Base-by-base conservation (phyloP, 148 eudicot species). In the Mesembryanthemum crystallinum region DNA sequence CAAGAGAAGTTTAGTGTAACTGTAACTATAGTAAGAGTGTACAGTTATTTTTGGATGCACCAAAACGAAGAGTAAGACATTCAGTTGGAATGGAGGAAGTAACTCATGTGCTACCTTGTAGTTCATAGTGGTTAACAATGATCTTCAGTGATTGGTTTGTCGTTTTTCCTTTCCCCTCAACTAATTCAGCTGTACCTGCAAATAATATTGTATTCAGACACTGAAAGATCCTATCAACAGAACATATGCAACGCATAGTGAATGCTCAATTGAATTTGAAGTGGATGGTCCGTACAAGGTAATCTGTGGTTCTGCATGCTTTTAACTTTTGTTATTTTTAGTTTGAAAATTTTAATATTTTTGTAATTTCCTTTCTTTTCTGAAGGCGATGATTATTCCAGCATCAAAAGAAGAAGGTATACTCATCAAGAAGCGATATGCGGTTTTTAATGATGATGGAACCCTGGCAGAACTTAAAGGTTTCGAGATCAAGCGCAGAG, bases 211-310 rank as follows among this genome's bases (percentile, higher is more conserved):
- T 75, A 71, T 55, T 68, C 91, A 95, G 98, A 95, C 96, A 32
- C 89, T 95, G 32, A 85, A 89, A 76, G 97, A 95, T 90, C 87
- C 96, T 18, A 39, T 88, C 66, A 92, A 84, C 81, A 95, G 83
- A 83, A 90, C 85, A 25, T 95, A 95, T 78, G 71, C 89, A 59
- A 95, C 92, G 21, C 98, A 92, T 73, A 92, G 96, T 77, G 98
- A 95, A 81, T 95, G 98, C 85, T 95, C 98, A 63, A 95, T 95
- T 74, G 98, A 95, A 83, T 95, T 95, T 85, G 98, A 95, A 88
- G 98, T 95, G 82, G 98, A 95, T 87, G 98, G 98, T 42, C 98
- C 98, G 54, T 95, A 95, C 80, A 95, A 92, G 97, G 98, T 95
- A 83, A 81, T 52, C 47, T 73, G 32, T 28, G 12, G 58, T 75